Base-by-base conservation (phyloP, 169 alveolate species). In the Sarcocystis neurona region DNA sequence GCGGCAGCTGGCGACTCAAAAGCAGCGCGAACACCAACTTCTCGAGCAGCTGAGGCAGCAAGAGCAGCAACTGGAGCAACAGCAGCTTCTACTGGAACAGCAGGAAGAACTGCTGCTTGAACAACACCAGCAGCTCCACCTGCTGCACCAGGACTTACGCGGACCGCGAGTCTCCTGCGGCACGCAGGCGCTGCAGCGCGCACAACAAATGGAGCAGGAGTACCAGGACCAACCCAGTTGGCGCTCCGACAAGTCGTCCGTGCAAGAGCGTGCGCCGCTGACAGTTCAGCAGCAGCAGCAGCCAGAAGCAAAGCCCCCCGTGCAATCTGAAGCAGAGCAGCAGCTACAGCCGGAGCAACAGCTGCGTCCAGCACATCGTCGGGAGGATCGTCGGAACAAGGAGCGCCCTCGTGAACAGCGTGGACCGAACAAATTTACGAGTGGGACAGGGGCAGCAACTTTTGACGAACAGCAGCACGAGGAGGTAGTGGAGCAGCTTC, bases 61-160 rank as follows among this genome's bases (percentile, higher is more conserved):
- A 72, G 82, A 72, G 56, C 18, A 15, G 5, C 82, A 72, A 53
- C 82, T 72, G 39, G 48, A 72, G 34, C 20, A 37, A 34, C 56
- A 72, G 41, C 82, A 72, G 82, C 6, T 12, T 5, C 56, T 72
- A 10, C 82, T 72, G 39, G 53, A 43, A 18, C 56, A 72, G 1
- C 82, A 72, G 41, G 82, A 34, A 53, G 41, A 6, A 72, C 82
- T 72, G 3, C 82, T 72, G 37, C 4, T 72, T 23, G 56, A 43
- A 39, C 82, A 72, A 39, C 82, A 72, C 37, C 39, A 32, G 6
- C 56, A 72, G 34, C 56, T 72, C 30, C 32, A 0, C 58, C 34
- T 18, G 47, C 53, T 72, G 10, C 82, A 72, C n/a, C n/a, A n/a
- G n/a, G n/a, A n/a, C n/a, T n/a, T n/a, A n/a, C n/a, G n/a, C n/a